Base-by-base conservation (phyloP, 148 eudicot genomes). In the Dianthus caryophyllus region DNA sequence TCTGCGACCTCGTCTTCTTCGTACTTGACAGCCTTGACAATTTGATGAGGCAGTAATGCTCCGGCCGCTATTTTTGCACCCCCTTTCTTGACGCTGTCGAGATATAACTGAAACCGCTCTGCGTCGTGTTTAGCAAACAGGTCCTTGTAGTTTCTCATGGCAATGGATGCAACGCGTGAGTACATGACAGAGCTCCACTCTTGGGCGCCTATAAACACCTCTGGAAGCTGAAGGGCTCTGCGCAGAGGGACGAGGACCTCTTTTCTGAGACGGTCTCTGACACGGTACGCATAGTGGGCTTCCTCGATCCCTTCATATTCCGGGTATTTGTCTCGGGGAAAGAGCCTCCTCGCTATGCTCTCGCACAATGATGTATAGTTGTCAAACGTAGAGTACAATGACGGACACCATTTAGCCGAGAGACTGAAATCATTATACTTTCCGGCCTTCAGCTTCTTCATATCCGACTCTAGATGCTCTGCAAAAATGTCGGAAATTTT, bases 211-310 rank as follows among this genome's bases (percentile, higher is more conserved):
- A 80, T 85, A 18, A 26, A 82, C 9, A 82, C 78, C 79, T 85
- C 86, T 0, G 86, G 87, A 58, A 85, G 62, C 43, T 85, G 52
- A 14, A 80, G 43, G 0, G 81, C 79, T 33, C 70, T 59, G 11
- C 43, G 84, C 18, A 83, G 62, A n/a, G 86, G 84, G 12, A 78
- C 84, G 27, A 85, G 85, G 5, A 85, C 77, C 69, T 85, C 77
- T 20, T 85, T 85, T 25, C 86, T 73, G 22, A 80, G 55, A 36
- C 86, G 50, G 38, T 79, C 77, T 16, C 84, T 76, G 41, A 84
- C 71, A 16, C 79, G n/a, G n/a, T n/a, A n/a, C n/a, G n/a, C n/a
- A n/a, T n/a, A n/a, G n/a, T n/a, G n/a, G n/a, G n/a, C n/a, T 66
- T 85, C 84, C 13, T 71, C 77, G 10, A 85, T 18, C 1, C 71